These are phyloP conservation scores for Globisporangium alternatum DNA, from an alignment of 352 stramenopile genomes.

Conservation along the genomic window DNA sequence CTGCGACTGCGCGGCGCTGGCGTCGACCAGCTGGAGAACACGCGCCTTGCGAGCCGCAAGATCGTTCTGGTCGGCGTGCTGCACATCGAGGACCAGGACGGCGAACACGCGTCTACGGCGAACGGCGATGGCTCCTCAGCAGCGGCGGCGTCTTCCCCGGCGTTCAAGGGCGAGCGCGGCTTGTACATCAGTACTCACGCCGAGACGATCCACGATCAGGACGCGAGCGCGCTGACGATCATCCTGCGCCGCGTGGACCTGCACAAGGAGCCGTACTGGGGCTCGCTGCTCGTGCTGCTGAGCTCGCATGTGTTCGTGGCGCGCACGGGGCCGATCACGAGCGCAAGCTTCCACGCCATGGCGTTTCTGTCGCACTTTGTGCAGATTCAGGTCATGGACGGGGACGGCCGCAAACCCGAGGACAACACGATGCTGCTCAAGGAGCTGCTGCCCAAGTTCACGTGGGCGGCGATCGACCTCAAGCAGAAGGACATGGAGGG, in stretches of 20 bases:
- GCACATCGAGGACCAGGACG: slow-evolving; percentile 26
- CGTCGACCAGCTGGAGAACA: slow-evolving; percentile 48
- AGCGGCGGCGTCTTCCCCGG: neutral
- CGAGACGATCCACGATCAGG: slow-evolving; percentile 43
- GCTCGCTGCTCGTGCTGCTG: slow-evolving; percentile 54
- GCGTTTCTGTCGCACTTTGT: slow-evolving; percentile 49
- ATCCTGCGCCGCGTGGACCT: slow-evolving; percentile 54
- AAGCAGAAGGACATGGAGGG: slow-evolving; percentile 81
- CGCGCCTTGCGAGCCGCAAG: slow-evolving; percentile 43
- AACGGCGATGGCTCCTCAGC: neutral
- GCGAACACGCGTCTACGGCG: neutral
- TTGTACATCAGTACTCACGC: slow-evolving; percentile 51
- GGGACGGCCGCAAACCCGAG: slow-evolving; percentile 14
- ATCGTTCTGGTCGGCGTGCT: slow-evolving; percentile 56
- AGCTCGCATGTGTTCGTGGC: slow-evolving; percentile 57
- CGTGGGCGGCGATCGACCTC: slow-evolving; percentile 69
- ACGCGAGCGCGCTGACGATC: slow-evolving; percentile 46
- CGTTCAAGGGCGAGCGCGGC: slow-evolving; percentile 31
- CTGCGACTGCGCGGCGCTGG: slow-evolving; percentile 41
- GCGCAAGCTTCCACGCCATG: slow-evolving; percentile 38
- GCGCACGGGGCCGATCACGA: slow-evolving; percentile 32
- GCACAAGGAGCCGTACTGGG: slow-evolving; percentile 52
- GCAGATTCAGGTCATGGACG: slow-evolving; percentile 40
- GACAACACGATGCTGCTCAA: slow-evolving; percentile 43
- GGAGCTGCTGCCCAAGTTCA: slow-evolving; percentile 52